These are phyloP conservation scores for Thymus quinquecostatus DNA, from an alignment of 257 asterid species.

Conservation along the genomic window DNA sequence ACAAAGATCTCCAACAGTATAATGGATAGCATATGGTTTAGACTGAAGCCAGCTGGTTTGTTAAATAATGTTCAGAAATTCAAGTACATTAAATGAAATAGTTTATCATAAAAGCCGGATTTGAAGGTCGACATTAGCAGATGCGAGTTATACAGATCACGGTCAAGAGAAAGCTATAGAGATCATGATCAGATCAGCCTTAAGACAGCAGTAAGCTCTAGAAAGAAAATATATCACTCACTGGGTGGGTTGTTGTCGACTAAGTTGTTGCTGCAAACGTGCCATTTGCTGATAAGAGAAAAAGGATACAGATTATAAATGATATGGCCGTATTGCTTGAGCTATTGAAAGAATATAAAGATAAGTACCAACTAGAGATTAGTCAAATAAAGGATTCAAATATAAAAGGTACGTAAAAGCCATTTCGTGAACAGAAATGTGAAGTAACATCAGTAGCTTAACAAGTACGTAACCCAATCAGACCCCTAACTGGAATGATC, in stretches of 20 bases:
- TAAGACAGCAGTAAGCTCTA: slow-evolving; percentile 7
- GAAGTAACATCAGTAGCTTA: neutral
- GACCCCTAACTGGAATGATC: slow-evolving; percentile 1
- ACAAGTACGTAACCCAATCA: neutral
- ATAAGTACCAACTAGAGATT: neutral
- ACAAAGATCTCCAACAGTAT: too few relatives aligned
- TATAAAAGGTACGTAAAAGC: neutral
- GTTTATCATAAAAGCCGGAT: neutral
- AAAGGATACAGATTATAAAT: neutral
- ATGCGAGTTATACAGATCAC: neutral
- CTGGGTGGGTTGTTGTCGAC: slow-evolving; percentile 43
- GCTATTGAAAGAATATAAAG: neutral
- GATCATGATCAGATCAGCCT: neutral
- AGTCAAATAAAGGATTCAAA: slow-evolving; percentile 1
- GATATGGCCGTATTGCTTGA: neutral
- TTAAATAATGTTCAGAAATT: slow-evolving; percentile 10
- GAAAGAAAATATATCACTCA: slow-evolving; percentile 36
- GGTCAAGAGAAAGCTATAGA: neutral
- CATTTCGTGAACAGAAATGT: neutral
- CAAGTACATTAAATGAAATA: slow-evolving; percentile 3
- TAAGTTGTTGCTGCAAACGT: slow-evolving; percentile 52
- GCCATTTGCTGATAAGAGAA: slow-evolving; percentile 51
- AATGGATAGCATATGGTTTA: neutral
- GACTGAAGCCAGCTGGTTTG: neutral
- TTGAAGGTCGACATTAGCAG: neutral